Base-by-base conservation (phyloP, 1,284 basidiomycete genomes). In the Cutaneotrichosporon cavernicola region DNA sequence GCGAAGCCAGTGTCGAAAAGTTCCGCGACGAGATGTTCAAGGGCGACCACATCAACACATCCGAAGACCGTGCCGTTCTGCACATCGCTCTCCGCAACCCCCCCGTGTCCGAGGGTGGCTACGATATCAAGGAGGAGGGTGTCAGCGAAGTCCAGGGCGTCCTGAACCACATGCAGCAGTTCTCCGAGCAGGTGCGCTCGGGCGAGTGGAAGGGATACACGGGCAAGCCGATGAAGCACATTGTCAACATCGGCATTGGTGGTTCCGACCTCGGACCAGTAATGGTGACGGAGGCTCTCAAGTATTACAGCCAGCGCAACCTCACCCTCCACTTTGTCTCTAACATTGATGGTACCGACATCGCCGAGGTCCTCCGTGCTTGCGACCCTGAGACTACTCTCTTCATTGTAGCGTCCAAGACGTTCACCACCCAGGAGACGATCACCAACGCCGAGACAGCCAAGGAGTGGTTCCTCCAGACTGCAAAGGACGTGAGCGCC, bases 201-300 rank as follows among this genome's bases (percentile, higher is more conserved):
- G 95, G 95, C 34, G 84, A 83, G 56, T 96, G 93, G 92, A 97
- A 91, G 82, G 97, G 97, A 36, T 98, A 97, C 85, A 97, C 94
- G 0, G 96, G 96, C 65, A 97, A 98, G 84, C 76, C 86, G 21
- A 98, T 99, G 85, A 87, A 89, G 76, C 89, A 92, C 61, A 89
- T 99, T 81, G 94, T 99, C 79, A 99, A 98, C 85, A 97, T 99
- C 73, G 96, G 96, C 71, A 99, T 99, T 76, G 97, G 96, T 68
- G 96, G 96, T 61, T 97, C 94, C 43, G 96, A 99, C 81, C 85
- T 99, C 58, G 96, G 96, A 34, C 96, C 96, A 40, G 94, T 97
- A 76, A 99, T 99, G 97, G 94, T 97, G 68, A 94, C 91, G 32
- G 96, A 99, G 83, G 96, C 94, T 4, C 88, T 99, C 81, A 97